Evolutionary conservation across 495 filamentous ascomycete genomes (phyloP), one percentile per base, ranked within the genome.

Genomic region (Hyaloscypha bicolor): DNA sequence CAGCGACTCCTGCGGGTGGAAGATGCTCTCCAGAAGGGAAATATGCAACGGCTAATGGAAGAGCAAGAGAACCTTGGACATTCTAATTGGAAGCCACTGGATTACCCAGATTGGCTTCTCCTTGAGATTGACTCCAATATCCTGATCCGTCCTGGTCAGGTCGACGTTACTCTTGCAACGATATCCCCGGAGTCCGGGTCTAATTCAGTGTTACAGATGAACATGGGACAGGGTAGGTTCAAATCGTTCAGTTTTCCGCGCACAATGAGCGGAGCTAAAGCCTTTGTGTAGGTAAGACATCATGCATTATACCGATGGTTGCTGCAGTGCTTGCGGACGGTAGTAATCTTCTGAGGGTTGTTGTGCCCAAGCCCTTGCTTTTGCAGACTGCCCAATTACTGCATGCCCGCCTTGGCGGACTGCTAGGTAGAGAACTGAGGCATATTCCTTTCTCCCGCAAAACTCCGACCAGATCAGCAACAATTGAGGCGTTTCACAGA

Each of bases 101-200:
- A 83, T 9, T 53, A 60, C 9, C 77, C 82, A 0, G 86, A 89
- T 60, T 88, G 85, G 83, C 67, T 89, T 0, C 75, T 89, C 12
- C 73, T 89, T 3, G 86, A 89, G 65, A 81, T 89, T 42, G 86
- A 89, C 16, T 68, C 73, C 9, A 78, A 88, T 65, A 67, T 88
- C 2, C 71, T 86, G 2, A 83, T 88, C 42, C 76, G 86, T 0
- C 61, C 67, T 0, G 81, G 79, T 6, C 86, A 88, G 64, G 76
- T 84, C 1, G 77, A 82, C 55, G 85, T 88, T 51, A 84, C 86
- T 1, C 65, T 52, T 16, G 81, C 79, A 0, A 89, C 79, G n/a
- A 85, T 85, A 21, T 71, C 74, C 0, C 86, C 86, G 0, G 29
- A 56, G 0, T 80, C 75, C 1, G 72, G 73, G 6, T 56, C 68